These are phyloP conservation scores for Aspergillus pseudotamarii DNA, from an alignment of 2,329 filamentous ascomycete species.

Conservation along the genomic window DNA sequence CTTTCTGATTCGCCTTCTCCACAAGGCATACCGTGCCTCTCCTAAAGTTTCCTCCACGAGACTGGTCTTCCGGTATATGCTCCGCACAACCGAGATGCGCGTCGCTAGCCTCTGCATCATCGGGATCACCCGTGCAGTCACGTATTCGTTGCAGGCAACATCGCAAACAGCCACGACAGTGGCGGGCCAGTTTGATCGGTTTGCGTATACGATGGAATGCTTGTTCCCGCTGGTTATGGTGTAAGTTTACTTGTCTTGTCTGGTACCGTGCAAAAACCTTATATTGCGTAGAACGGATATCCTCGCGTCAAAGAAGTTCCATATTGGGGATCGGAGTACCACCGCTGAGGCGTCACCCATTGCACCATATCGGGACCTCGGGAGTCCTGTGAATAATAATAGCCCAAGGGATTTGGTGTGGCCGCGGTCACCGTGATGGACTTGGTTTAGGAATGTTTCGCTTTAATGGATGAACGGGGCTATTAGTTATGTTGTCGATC, in stretches of 20 bases:
- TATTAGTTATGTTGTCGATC: background rate
- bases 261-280: background rate
- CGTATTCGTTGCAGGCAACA: conserved; percentile 12
- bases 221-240: conserved; percentile 16
- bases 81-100: conserved; percentile 14
- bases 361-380: background rate
- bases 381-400: background rate
- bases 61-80: conserved; percentile 8
- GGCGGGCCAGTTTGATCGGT: conserved; percentile 13
- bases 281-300: conserved; percentile 13
- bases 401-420: background rate
- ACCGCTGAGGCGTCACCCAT: conserved; percentile 16
- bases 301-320: conserved; percentile 12
- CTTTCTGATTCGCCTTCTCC: conserved; percentile 15
- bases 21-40: conserved; percentile 8
- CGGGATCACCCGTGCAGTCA: conserved; percentile 14
- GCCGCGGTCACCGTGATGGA: background rate
- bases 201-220: conserved; percentile 17
- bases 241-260: background rate
- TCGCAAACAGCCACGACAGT: conserved; percentile 11
- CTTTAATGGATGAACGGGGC: background rate
- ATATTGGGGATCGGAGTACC: background rate
- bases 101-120: conserved; percentile 13
- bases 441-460: background rate
- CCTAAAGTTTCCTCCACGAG: background rate